Evolutionary conservation across 257 asterid genomes (phyloP), one percentile per base, ranked within the genome.

Genomic region (Scutellaria galericulata): DNA sequence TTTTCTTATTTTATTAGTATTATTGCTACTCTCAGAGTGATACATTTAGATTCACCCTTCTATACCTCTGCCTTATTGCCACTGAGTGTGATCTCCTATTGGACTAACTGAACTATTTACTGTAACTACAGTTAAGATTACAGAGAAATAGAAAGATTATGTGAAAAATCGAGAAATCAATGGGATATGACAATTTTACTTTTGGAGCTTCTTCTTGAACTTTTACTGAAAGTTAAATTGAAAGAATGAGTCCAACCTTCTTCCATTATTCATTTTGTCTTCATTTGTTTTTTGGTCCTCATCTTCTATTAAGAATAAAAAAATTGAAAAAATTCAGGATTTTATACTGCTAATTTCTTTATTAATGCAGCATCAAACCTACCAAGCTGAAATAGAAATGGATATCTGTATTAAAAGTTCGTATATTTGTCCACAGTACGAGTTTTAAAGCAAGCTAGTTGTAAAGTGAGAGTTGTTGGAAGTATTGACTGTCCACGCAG

Each of bases 51-150:
- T 60, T 68, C 56, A 44, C 50, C 35, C 39, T 22, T 42, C 72
- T 72, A 67, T 60, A 59, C 35, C 13, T 53, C 66, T 64, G 45
- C 61, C 60, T 77, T 66, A 18, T 63, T 76, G 53, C 69, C 55
- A 20, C 55, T 48, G n/a, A 46, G 52, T 60, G 47, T 18, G 24
- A 56, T 47, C 53, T 55, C 12, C 14, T 70, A 14, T 61, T 62
- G 68, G 60, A 64, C 53, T 35, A 56, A 56, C 73, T 71, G 40
- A 62, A 56, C 77, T 64, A 48, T 50, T 58, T 20, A 24, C 48
- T 6, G 5, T 57, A 35, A 68, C 40, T 63, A 40, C 64, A 6
- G 15, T 55, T 10, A 54, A 27, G 55, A 31, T 55, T 58, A 47
- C 56, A 51, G 13, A 52, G 8, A 47, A 41, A 13, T n/a, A 39